Evolutionary conservation across 23 red algal species (phyloP), one percentile per base, ranked within the genome.

Genomic region (Gracilaria vermiculophylla): DNA sequence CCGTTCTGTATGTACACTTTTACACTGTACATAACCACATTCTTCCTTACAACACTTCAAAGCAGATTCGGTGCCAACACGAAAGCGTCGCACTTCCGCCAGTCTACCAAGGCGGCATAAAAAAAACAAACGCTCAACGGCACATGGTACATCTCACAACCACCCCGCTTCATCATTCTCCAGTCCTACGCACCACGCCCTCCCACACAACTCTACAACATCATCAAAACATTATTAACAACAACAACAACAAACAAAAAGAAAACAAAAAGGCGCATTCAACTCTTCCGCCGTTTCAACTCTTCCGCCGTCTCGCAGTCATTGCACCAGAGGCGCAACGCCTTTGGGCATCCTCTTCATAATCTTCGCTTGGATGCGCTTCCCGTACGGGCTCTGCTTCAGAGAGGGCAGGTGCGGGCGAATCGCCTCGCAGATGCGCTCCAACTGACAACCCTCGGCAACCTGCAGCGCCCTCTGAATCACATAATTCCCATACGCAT

Each of bases 401-500:
- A 98, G 92, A 56, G 92, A 86, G 44, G 81, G 69, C 45, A 98
- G 40, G 61, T 98, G 96, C 39, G 96, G 96, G 34, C 87, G 66
- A 83, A 98, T 98, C 73, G 89, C 86, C 52, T 98, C 96, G 47
- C 96, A 94, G 74, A 98, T 84, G 24, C 73, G 61, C 50, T 98
- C 96, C 83, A 98, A 69, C 74, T 95, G 91, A 32, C 87, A 72
- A 23, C 92, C 65, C 53, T 81, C 69, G 6, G 96, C 96, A n/a
- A 98, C 78, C 73, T 78, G 81, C 39, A 98, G 72, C 17, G 88
- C 92, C 35, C 96, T 79, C 66, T 98, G 96, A 80, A 98, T 86
- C 14, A 95, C 92, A 62, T 98, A 98, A 81, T 98, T 98, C 7
- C 87, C 96, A 60, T 95, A 98, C 44, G 96, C 71, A 37, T 98